These are phyloP conservation scores for Helenozyma baotianmanensis DNA, from an alignment of 805 yeast genomes.

Conservation along the genomic window DNA sequence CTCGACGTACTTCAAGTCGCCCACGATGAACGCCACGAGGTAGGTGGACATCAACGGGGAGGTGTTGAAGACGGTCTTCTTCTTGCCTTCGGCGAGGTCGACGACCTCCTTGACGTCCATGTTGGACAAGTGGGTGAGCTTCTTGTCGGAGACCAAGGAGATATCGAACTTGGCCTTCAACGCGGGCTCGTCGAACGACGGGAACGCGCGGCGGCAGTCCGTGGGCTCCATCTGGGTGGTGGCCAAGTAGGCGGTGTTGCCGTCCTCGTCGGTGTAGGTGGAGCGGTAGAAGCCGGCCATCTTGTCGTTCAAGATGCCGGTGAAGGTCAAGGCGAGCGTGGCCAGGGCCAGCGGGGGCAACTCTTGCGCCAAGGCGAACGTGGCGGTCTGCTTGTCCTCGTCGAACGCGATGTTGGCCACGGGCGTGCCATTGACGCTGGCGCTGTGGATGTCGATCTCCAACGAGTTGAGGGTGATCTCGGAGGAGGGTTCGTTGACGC, in stretches of 20 bases:
- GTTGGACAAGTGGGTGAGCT: slow-evolving; percentile 60
- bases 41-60: slow-evolving; percentile 85
- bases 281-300: slow-evolving; percentile 84
- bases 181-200: slow-evolving; percentile 81
- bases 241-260: slow-evolving; percentile 66
- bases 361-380: slow-evolving; percentile 35
- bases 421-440: slow-evolving; percentile 29
- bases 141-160: slow-evolving; percentile 51
- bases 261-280: slow-evolving; percentile 51
- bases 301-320: slow-evolving; percentile 65
- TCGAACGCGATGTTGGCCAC: slow-evolving; percentile 23
- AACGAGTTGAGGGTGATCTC: slow-evolving; percentile 53
- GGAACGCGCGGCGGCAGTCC: slow-evolving; percentile 83
- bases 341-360: slow-evolving; percentile 36
- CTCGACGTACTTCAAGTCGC: slow-evolving; percentile 74
- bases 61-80: slow-evolving; percentile 60
- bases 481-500: slow-evolving; percentile 45
- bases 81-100: slow-evolving; percentile 39
- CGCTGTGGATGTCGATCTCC: slow-evolving; percentile 59
- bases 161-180: slow-evolving; percentile 70
- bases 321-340: slow-evolving; percentile 46
- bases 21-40: slow-evolving; percentile 76
- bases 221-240: slow-evolving; percentile 87
- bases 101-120: slow-evolving; percentile 58
- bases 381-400: slow-evolving; percentile 36